phyloP scores from a whole-genome alignment of 306 rosid species.

The Castanea mollissima region DNA sequence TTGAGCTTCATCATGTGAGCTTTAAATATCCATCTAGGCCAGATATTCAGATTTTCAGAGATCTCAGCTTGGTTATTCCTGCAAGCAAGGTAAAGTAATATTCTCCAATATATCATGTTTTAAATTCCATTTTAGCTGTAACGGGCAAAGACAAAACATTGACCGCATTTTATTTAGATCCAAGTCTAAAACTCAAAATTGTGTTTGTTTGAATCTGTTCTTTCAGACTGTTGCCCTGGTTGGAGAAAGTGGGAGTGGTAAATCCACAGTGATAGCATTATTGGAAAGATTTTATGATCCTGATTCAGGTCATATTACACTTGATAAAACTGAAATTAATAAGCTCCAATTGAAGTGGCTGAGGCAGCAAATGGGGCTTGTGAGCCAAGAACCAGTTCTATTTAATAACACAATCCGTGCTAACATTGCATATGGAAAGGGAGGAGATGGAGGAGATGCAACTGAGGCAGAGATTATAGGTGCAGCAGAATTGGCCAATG shows the following conservation, averaged over 20 bases:
- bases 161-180: too few species aligned
- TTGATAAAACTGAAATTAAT: conserved; percentile 69
- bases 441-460: conserved; percentile 64
- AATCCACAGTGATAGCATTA: conserved; percentile 81
- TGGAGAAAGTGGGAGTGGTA: conserved; percentile 96
- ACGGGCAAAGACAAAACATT: background rate
- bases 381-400: conserved; percentile 78
- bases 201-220: conserved; percentile 3
- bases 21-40: conserved; percentile 82
- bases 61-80: conserved; percentile 61
- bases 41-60: conserved; percentile 68
- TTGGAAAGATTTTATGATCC: conserved; percentile 86
- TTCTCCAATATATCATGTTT: background rate
- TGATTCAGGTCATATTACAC: conserved; percentile 67
- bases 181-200: background rate
- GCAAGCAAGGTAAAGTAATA: conserved; percentile 65
- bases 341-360: conserved; percentile 64
- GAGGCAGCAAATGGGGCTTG: conserved; percentile 90
- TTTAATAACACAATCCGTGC: conserved; percentile 81
- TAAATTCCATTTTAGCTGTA: background rate
- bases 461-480: conserved; percentile 74
- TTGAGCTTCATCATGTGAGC: conserved; percentile 59
- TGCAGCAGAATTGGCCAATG: conserved; percentile 80
- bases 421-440: conserved; percentile 81
- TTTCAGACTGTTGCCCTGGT: conserved; percentile 79